Percentiles rank a stretch among this genome's conserved stretches.
phyloP scores from a whole-genome alignment of 1,139 yeast genomes.

The Protomyces arabidopsidicola region DNA sequence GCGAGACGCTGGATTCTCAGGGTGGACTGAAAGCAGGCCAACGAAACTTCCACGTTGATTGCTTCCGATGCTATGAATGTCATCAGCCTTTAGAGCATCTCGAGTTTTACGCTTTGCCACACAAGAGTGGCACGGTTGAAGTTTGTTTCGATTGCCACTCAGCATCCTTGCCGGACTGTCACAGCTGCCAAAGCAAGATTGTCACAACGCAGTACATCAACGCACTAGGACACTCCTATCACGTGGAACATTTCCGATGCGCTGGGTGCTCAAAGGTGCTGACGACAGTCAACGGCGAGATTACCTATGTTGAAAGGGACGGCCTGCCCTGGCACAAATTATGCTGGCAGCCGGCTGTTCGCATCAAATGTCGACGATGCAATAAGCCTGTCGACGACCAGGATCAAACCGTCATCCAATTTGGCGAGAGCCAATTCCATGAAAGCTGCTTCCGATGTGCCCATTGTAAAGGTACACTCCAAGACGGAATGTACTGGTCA shows the following conservation, averaged over 20 bases:
- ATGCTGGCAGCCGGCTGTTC: constrained; percentile 6
- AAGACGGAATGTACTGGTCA: constrained; percentile 39
- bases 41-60: constrained; percentile 1
- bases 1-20: constrained; percentile 6
- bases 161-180: constrained; percentile 39
- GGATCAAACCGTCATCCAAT: constrained; percentile 21
- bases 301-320: constrained; percentile 8
- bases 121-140: constrained; percentile 32
- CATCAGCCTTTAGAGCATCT: constrained; percentile 17
- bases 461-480: constrained; percentile 37
- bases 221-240: constrained; percentile 40
- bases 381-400: constrained; percentile 9
- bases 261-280: constrained; percentile 35
- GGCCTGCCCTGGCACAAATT: constrained; percentile 17
- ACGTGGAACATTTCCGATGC: constrained; percentile 41
- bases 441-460: constrained; percentile 39
- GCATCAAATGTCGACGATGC: constrained; percentile 14
- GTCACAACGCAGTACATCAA: constrained; percentile 38
- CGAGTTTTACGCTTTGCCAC: constrained; percentile 7
- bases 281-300: neutral
- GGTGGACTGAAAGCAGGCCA: constrained; percentile 11
- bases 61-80: constrained; percentile 14
- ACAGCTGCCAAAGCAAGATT: constrained; percentile 38
- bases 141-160: constrained; percentile 42
- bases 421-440: constrained; percentile 34